These are phyloP conservation scores for Mytilinidion resinicola DNA, from an alignment of 495 filamentous ascomycete genomes.

Conservation along the genomic window DNA sequence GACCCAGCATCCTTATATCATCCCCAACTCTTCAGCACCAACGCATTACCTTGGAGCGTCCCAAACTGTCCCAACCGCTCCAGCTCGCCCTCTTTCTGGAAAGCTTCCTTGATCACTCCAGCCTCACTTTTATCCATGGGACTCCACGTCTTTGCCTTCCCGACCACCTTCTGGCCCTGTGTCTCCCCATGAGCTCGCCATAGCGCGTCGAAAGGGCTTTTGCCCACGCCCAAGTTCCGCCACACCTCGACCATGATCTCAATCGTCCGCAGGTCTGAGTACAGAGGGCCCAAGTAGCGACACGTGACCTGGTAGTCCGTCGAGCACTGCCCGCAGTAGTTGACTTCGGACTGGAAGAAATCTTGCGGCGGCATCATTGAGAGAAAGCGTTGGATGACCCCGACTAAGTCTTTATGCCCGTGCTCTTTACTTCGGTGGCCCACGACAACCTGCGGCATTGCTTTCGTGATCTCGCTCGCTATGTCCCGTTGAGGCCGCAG, in stretches of 20 bases:
- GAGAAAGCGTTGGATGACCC: not conserved
- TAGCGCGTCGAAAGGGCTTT: conserved; percentile 9
- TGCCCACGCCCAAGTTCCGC: conserved; percentile 14
- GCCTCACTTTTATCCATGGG: not conserved
- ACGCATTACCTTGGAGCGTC: not conserved
- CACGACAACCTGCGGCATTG: conserved; percentile 14
- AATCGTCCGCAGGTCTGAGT: not conserved
- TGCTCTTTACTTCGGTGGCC: conserved; percentile 10
- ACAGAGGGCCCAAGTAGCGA: not conserved
- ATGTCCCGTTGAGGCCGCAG: not conserved
- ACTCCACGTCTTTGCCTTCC: not conserved
- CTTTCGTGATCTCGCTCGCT: not conserved
- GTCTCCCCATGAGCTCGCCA: conserved; percentile 23
- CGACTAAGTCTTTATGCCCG: conserved; percentile 5
- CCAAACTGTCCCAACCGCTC: not conserved
- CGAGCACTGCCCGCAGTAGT: not conserved
- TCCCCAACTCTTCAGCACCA: too few species aligned
- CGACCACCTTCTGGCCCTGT: not conserved
- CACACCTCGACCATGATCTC: conserved; percentile 3
- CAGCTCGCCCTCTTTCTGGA: not conserved
- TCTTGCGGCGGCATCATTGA: too few species aligned
- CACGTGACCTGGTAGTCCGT: not conserved
- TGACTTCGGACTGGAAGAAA: not conserved
- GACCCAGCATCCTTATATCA: too few species aligned
- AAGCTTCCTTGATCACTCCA: conserved; percentile 11